Conservation (phyloP, 768 basidiomycete species). For the Amyloporia xantha region DNA sequence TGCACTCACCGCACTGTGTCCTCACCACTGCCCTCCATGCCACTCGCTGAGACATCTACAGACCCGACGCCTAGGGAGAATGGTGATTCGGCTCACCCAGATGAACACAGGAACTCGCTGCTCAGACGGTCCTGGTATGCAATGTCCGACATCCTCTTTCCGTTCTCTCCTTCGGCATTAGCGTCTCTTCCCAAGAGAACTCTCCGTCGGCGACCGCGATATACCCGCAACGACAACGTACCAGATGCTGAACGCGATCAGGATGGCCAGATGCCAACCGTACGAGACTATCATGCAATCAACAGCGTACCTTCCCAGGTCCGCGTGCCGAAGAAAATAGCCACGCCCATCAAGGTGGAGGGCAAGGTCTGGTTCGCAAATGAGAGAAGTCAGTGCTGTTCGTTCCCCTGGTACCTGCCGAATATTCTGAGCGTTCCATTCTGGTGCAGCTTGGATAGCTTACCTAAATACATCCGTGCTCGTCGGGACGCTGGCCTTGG, state of each 20-base stretch:
- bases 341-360: constrained; percentile 81
- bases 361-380: constrained; percentile 98
- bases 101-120: constrained; percentile 23
- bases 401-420: background rate
- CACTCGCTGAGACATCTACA: constrained; percentile 1
- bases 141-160: constrained; percentile 49
- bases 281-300: constrained; percentile 74
- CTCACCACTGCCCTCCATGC: too few species aligned
- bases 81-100: constrained; percentile 9
- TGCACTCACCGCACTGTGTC: too few species aligned
- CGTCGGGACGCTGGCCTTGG: constrained; percentile 77
- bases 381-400: constrained; percentile 66
- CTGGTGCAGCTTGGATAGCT: constrained; percentile 87
- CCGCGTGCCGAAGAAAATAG: constrained; percentile 75
- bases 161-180: constrained; percentile 65
- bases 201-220: constrained; percentile 33
- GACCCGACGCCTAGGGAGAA: constrained; percentile 6
- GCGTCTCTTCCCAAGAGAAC: constrained; percentile 39
- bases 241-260: constrained; percentile 51
- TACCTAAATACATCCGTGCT: constrained; percentile 86
- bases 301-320: constrained; percentile 56
- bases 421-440: background rate
- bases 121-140: constrained; percentile 58
- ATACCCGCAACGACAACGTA: constrained; percentile 68
- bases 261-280: constrained; percentile 49